These are phyloP conservation scores for Jamesozyma rosinii DNA, from an alignment of 805 yeast genomes.

Conservation along the genomic window DNA sequence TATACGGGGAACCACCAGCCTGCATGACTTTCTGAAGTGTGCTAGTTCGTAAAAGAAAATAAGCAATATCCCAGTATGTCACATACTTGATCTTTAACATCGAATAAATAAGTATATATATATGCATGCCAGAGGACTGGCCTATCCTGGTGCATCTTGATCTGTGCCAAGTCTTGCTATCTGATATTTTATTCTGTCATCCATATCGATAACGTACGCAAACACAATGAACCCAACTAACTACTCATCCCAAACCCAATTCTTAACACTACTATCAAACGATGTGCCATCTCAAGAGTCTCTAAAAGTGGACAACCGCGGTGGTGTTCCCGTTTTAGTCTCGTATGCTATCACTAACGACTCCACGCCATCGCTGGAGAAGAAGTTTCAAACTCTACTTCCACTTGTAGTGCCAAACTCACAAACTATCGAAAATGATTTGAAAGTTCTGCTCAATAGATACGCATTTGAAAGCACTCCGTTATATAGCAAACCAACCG, in stretches of 20 bases:
- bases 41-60: not conserved
- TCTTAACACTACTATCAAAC: not conserved
- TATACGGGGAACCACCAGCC: not conserved
- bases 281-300: not conserved
- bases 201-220: not conserved
- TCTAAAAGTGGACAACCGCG: not conserved
- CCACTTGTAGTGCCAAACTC: conserved; percentile 12
- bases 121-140: not conserved
- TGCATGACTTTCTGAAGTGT: not conserved
- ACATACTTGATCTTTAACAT: too few species aligned
- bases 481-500: not conserved
- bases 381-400: conserved; percentile 14
- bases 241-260: not conserved
- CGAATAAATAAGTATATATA: not conserved
- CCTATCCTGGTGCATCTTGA: not conserved
- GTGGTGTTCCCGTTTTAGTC: not conserved
- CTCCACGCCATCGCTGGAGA: not conserved
- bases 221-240: not conserved
- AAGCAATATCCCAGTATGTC: not conserved
- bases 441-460: conserved; percentile 16
- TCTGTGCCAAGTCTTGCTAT: too few species aligned
- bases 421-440: conserved; percentile 14
- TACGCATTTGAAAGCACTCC: conserved; percentile 5
- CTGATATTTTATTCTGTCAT: not conserved
- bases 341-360: not conserved